Evolutionary conservation across 2,329 filamentous ascomycete species (phyloP).

Genomic region (Penicillium thymicola): DNA sequence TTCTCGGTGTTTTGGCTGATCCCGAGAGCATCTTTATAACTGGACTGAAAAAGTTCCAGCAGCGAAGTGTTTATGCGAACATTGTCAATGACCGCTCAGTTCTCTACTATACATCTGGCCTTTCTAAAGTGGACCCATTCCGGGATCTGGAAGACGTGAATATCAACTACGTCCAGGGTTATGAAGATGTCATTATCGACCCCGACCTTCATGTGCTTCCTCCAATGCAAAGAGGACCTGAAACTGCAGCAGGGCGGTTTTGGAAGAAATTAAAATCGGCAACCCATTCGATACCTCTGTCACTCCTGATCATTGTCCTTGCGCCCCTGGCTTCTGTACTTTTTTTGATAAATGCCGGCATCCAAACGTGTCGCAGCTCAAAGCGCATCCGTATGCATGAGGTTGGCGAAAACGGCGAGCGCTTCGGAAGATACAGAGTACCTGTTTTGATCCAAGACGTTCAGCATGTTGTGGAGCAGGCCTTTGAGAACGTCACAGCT

Average conservation of each 20-base stretch:
- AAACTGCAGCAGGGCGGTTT: slow-evolving; percentile 30
- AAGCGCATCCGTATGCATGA: slow-evolving; percentile 75
- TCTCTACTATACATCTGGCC: slow-evolving; percentile 76
- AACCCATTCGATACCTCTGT: slow-evolving; percentile 59
- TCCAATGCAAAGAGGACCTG: slow-evolving; percentile 19
- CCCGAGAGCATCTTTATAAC: slow-evolving; percentile 80
- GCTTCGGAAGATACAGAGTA: slow-evolving; percentile 68
- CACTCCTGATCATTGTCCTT: slow-evolving; percentile 64
- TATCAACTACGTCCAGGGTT: slow-evolving; percentile 70
- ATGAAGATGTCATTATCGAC: slow-evolving; percentile 73
- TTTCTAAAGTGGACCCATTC: slow-evolving; percentile 76
- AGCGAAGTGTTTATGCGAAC: slow-evolving; percentile 78
- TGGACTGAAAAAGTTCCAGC: slow-evolving; percentile 71
- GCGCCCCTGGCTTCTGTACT: slow-evolving; percentile 68
- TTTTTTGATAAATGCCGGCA: slow-evolving; percentile 70
- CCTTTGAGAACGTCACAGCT: slow-evolving; percentile 69
- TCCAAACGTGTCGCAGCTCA: slow-evolving; percentile 73
- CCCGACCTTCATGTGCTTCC: slow-evolving; percentile 32
- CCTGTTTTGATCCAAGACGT: slow-evolving; percentile 74
- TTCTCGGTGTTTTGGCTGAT: slow-evolving; percentile 79
- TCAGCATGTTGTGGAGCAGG: slow-evolving; percentile 71
- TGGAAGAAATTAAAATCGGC: slow-evolving; percentile 36
- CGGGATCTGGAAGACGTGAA: slow-evolving; percentile 63
- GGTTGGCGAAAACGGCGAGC: slow-evolving; percentile 63
- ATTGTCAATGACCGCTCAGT: slow-evolving; percentile 81